Evolutionary conservation across 176 grass and related monocot species (phyloP).

Genomic region (Avena insularis): DNA sequence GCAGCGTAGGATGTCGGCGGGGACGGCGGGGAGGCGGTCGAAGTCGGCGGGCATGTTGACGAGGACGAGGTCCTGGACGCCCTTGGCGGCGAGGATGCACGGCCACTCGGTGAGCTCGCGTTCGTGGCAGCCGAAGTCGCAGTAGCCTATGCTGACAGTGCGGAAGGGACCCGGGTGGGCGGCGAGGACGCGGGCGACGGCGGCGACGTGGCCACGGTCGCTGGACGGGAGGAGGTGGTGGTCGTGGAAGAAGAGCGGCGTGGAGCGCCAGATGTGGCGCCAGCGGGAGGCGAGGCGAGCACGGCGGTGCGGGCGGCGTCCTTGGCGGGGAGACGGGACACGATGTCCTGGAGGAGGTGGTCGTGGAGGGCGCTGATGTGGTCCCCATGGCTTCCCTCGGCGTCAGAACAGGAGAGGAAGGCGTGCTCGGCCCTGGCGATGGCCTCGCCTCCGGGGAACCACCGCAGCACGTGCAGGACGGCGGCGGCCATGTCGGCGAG

Average conservation of each 20-base stretch:
- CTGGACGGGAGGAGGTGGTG: background rate
- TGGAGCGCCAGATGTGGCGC: constrained; percentile 36
- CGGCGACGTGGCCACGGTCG: background rate
- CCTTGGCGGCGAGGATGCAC: background rate
- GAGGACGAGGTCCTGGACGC: background rate
- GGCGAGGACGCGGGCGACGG: background rate
- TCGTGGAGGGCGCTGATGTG: constrained; percentile 39
- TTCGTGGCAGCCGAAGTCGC: background rate
- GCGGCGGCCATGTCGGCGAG: background rate
- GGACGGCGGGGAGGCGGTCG: background rate
- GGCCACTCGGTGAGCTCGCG: background rate
- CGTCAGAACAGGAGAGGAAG: background rate
- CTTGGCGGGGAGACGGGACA: constrained; percentile 36
- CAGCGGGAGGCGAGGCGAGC: constrained; percentile 25
- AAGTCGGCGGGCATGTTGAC: background rate
- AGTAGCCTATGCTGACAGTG: background rate
- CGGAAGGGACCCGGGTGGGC: background rate
- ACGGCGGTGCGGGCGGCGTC: constrained; percentile 34
- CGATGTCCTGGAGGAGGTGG: constrained; percentile 4
- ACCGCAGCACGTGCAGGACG: background rate
- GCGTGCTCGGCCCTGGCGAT: background rate
- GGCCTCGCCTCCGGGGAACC: background rate
- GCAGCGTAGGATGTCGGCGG: background rate
- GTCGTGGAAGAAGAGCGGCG: constrained; percentile 27
- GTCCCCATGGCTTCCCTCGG: background rate